These are phyloP conservation scores for Pyronema omphalodes DNA, from an alignment of 495 filamentous ascomycete species.

Conservation along the genomic window DNA sequence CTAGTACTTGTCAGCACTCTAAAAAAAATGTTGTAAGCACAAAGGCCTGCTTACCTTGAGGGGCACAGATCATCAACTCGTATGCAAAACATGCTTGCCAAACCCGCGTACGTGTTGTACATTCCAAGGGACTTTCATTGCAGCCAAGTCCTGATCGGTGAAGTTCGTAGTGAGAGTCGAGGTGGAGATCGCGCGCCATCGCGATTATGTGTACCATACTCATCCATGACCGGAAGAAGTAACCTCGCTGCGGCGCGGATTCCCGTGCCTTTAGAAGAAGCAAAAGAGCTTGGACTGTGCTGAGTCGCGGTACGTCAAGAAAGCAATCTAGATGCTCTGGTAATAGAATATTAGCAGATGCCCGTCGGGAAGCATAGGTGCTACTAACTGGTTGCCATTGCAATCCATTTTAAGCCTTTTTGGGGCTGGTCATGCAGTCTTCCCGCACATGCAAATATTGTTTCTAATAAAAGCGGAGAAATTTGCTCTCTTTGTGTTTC, in stretches of 20 bases:
- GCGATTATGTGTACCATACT: conserved; percentile 78
- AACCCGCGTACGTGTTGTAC: conserved; percentile 63
- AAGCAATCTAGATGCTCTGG: conserved; percentile 87
- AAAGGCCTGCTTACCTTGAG: conserved; percentile 49
- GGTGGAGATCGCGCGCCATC: conserved; percentile 82
- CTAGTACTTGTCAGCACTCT: not conserved
- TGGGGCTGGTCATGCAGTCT: conserved; percentile 64
- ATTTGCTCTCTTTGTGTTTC: conserved; percentile 65
- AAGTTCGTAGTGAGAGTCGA: conserved; percentile 67
- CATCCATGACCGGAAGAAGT: conserved; percentile 97
- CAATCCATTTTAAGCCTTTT: conserved; percentile 85
- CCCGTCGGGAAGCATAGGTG: conserved; percentile 3
- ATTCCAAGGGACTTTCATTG: conserved; percentile 50
- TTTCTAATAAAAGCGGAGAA: conserved; percentile 80
- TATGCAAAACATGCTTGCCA: conserved; percentile 82
- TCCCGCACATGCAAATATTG: conserved; percentile 85
- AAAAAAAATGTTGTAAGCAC: not conserved
- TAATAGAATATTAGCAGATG: conserved; percentile 17
- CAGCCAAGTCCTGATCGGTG: conserved; percentile 57
- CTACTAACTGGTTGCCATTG: conserved; percentile 67
- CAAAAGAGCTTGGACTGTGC: conserved; percentile 81
- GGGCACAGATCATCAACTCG: conserved; percentile 85
- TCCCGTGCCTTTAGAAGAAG: conserved; percentile 84
- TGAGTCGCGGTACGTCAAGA: conserved; percentile 82
- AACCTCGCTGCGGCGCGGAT: conserved; percentile 75